phyloP scores from a whole-genome alignment of 2,329 filamentous ascomycete genomes.

The Colletotrichum echinochloae region DNA sequence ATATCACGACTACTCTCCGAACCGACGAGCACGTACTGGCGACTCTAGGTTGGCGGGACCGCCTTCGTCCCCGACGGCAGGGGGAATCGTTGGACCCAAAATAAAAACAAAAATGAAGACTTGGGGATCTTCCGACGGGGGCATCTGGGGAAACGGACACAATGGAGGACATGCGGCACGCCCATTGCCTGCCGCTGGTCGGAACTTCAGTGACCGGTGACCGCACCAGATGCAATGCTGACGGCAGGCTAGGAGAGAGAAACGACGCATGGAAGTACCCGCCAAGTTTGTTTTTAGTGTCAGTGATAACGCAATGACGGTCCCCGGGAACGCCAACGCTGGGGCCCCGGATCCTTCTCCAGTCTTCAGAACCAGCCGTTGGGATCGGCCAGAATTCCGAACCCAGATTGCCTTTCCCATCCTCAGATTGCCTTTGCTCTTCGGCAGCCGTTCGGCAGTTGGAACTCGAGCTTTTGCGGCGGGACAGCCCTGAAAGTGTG shows the following conservation, averaged over 20 bases:
- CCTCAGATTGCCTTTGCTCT: not conserved
- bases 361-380: slow-evolving; percentile 4
- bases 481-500: not conserved
- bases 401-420: no score
- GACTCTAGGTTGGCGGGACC: not conserved
- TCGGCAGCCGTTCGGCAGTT: no score
- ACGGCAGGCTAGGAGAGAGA: not conserved
- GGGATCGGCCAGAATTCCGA: not conserved
- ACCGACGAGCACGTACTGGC: not conserved
- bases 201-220: slow-evolving; percentile 24
- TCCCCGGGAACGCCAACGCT: slow-evolving; percentile 14
- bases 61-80: slow-evolving; percentile 9
- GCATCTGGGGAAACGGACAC: not conserved
- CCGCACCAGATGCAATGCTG: slow-evolving; percentile 3
- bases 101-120: not conserved
- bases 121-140: not conserved
- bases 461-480: not conserved
- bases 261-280: not conserved
- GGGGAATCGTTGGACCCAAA: not conserved
- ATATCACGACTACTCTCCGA: not conserved
- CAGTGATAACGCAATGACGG: not conserved
- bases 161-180: slow-evolving; percentile 18
- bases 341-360: not conserved
- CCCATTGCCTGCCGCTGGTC: slow-evolving; percentile 16
- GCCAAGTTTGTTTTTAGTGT: slow-evolving; percentile 22